phyloP scores from a whole-genome alignment of 106 monocot species.

The Xerophyta viscosa region DNA sequence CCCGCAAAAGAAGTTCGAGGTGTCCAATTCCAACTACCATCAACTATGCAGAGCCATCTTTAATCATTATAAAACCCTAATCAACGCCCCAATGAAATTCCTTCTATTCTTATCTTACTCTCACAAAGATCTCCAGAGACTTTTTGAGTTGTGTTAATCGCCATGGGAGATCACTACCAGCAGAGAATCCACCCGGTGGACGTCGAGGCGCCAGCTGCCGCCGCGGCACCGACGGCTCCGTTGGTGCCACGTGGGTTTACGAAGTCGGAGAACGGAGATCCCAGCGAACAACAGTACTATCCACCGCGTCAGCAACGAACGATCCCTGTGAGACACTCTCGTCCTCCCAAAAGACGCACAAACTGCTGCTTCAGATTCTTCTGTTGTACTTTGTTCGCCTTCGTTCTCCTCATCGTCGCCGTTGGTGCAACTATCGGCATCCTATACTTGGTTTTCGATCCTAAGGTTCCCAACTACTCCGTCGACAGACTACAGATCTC shows the following conservation, averaged over 20 bases:
- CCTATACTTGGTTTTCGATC: slow-evolving; percentile 65
- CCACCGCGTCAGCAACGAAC: slow-evolving; percentile 26
- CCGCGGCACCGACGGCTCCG: slow-evolving; percentile 10
- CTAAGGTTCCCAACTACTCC: slow-evolving; percentile 71
- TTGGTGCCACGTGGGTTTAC: slow-evolving; percentile 8
- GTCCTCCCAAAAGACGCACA: slow-evolving; percentile 9
- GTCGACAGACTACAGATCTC: slow-evolving; percentile 58
- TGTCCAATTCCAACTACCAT: no score
- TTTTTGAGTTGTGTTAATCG: not conserved
- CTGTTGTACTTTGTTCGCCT: slow-evolving; percentile 59
- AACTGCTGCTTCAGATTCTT: slow-evolving; percentile 45
- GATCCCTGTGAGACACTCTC: slow-evolving; percentile 11
- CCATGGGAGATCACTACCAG: not conserved
- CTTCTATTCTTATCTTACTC: not conserved
- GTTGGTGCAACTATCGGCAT: slow-evolving; percentile 50
- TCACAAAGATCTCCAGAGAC: not conserved
- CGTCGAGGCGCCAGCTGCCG: slow-evolving; percentile 12
- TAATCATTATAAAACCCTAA: no score
- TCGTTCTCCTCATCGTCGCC: slow-evolving; percentile 38
- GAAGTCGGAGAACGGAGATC: slow-evolving; percentile 1
- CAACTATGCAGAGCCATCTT: no score
- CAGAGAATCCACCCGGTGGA: slow-evolving; percentile 20
- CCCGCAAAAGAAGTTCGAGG: no score
- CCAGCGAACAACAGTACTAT: not conserved
- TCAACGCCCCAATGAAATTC: no score